Evolutionary conservation across 2,329 filamentous ascomycete genomes (phyloP).

Genomic region (Hypocrella siamensis): DNA sequence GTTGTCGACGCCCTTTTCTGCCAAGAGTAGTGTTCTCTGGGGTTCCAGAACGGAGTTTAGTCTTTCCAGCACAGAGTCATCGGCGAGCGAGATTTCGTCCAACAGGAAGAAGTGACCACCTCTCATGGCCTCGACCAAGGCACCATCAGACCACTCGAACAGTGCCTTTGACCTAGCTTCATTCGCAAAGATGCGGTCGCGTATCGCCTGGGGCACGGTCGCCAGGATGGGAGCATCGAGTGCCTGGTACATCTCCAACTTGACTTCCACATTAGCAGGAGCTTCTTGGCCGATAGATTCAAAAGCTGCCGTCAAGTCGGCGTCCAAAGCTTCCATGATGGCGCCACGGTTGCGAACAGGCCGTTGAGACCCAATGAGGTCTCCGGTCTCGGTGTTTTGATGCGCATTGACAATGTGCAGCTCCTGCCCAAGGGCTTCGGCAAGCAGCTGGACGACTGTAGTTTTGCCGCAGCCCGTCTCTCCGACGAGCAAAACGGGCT

Average conservation of each 20-base stretch:
- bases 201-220: conserved; percentile 31
- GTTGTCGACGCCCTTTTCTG: conserved; percentile 81
- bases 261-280: conserved; percentile 31
- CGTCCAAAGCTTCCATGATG: conserved; percentile 48
- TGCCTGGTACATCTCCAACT: conserved; percentile 40
- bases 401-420: conserved; percentile 92
- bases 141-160: conserved; percentile 95
- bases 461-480: conserved; percentile 98
- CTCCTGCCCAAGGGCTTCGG: conserved; percentile 59
- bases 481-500: conserved; percentile 85
- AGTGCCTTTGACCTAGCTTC: conserved; percentile 60
- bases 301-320: conserved; percentile 40
- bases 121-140: conserved; percentile 86
- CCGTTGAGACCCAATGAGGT: conserved; percentile 88
- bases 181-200: conserved; percentile 28
- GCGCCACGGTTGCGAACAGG: conserved; percentile 74
- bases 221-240: conserved; percentile 30
- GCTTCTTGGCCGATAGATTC: conserved; percentile 21
- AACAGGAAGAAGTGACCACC: conserved; percentile 80
- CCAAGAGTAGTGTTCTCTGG: conserved; percentile 69
- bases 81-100: conserved; percentile 93
- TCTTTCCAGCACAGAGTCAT: conserved; percentile 91
- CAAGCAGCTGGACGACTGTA: conserved; percentile 83
- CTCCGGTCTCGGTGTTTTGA: conserved; percentile 94
- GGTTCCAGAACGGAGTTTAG: conserved; percentile 94